These are phyloP conservation scores for Vicia faba DNA, from an alignment of 306 rosid species.

Conservation along the genomic window DNA sequence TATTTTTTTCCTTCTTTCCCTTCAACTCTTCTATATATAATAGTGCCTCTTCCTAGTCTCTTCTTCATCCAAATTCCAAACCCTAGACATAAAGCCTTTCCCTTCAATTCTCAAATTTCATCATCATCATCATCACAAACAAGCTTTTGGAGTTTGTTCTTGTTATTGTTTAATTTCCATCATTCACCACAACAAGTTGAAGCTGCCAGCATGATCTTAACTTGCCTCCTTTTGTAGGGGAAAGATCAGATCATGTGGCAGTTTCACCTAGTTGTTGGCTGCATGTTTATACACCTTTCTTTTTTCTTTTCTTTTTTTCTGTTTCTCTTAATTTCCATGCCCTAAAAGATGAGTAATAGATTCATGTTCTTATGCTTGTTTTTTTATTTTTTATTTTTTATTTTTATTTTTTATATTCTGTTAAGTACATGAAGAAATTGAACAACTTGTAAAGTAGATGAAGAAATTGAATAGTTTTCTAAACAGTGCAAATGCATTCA, in stretches of 20 bases:
- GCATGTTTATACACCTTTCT: conserved; percentile 50
- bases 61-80: conserved; percentile 50
- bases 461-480: not conserved
- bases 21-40: conserved; percentile 53
- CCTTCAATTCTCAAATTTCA: conserved; percentile 27
- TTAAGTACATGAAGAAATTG: not conserved
- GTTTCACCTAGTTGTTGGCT: conserved; percentile 89
- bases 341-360: not conserved
- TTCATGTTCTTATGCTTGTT: not conserved
- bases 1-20: conserved; percentile 15
- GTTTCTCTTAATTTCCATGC: not conserved
- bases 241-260: conserved; percentile 98
- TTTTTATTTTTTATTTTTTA: not conserved
- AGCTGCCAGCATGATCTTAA: conserved; percentile 99
- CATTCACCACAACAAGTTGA: conserved; percentile 74
- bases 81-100: conserved; percentile 51
- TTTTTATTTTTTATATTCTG: not conserved
- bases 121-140: not conserved
- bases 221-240: conserved; percentile 58
- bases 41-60: conserved; percentile 44
- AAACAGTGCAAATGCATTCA: not conserved
- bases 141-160: not conserved
- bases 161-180: not conserved
- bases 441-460: not conserved
- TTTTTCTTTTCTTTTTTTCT: conserved; percentile 6